Evolutionary conservation across 352 stramenopile genomes (phyloP).

Genomic region (Phytophthora constricta): DNA sequence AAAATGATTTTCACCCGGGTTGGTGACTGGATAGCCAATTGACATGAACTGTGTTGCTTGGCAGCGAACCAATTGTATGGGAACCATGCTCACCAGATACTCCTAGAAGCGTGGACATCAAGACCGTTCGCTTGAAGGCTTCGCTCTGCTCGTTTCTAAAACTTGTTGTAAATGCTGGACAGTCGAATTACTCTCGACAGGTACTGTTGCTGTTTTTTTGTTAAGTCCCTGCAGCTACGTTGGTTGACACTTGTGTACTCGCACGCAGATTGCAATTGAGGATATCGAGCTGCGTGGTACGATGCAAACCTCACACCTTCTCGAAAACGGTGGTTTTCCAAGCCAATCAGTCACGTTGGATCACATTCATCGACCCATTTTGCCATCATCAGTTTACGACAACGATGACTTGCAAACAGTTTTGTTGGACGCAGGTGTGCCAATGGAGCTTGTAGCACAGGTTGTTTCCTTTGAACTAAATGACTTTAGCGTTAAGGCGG

Average conservation of each 20-base stretch:
- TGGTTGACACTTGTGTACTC: neutral
- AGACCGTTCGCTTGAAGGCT: slow-evolving; percentile 22
- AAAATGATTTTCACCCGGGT: too few species aligned
- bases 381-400: neutral
- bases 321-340: neutral
- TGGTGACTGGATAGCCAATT: too few species aligned
- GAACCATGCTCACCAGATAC: neutral
- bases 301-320: neutral
- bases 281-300: slow-evolving; percentile 39
- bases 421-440: slow-evolving; percentile 42
- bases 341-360: neutral
- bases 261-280: slow-evolving; percentile 35
- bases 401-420: slow-evolving; percentile 32
- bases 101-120: slow-evolving; percentile 7
- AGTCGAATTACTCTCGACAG: slow-evolving; percentile 23
- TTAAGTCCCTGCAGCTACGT: neutral
- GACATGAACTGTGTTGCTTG: too few species aligned
- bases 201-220: slow-evolving; percentile 17
- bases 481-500: neutral
- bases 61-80: slow-evolving; percentile 26
- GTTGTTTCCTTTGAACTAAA: slow-evolving; percentile 13
- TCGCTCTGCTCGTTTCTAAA: slow-evolving; percentile 39
- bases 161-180: slow-evolving; percentile 32
- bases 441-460: slow-evolving; percentile 42
- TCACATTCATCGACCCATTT: neutral